Conservation (phyloP, 2,329 filamentous ascomycete species). For the Penicillium sp. region DNA sequence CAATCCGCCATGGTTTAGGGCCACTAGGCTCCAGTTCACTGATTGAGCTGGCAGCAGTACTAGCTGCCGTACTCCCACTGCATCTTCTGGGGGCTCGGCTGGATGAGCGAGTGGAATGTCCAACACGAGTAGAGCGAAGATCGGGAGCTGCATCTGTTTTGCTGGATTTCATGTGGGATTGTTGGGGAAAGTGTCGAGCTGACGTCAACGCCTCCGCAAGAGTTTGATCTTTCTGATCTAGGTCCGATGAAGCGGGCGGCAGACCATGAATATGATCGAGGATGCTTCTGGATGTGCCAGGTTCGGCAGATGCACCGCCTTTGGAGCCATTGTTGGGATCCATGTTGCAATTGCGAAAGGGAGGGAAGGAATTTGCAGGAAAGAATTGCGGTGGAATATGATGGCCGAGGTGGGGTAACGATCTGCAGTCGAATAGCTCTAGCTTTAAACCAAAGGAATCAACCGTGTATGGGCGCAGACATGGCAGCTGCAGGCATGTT, state of each 20-base stretch:
- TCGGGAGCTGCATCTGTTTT: constrained; percentile 24
- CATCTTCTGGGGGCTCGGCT: constrained; percentile 68
- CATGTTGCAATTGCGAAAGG: constrained; percentile 12
- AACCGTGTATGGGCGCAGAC: too few relatives aligned
- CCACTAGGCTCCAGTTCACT: constrained; percentile 53
- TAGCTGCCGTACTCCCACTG: constrained; percentile 72
- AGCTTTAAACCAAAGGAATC: too few relatives aligned
- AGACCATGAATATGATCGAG: constrained; percentile 16
- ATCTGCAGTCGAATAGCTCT: too few relatives aligned
- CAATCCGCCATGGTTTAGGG: constrained; percentile 60
- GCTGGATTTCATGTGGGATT: constrained; percentile 11
- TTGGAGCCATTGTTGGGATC: constrained; percentile 20
- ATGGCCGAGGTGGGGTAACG: not conserved
- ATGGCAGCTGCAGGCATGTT: too few relatives aligned
- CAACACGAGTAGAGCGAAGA: constrained; percentile 33
- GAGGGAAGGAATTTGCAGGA: constrained; percentile 1
- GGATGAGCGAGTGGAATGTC: constrained; percentile 49
- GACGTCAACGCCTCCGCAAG: constrained; percentile 7
- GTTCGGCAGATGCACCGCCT: constrained; percentile 32
- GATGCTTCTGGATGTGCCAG: constrained; percentile 30
- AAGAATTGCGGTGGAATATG: constrained; percentile 1
- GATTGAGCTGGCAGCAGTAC: constrained; percentile 73
- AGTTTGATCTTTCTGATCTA: constrained; percentile 11
- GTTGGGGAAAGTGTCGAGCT: constrained; percentile 10
- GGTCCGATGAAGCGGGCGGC: constrained; percentile 7